Evolutionary conservation across 768 basidiomycete genomes (phyloP).

Genomic region (Rubroboletus pulcherrimus): DNA sequence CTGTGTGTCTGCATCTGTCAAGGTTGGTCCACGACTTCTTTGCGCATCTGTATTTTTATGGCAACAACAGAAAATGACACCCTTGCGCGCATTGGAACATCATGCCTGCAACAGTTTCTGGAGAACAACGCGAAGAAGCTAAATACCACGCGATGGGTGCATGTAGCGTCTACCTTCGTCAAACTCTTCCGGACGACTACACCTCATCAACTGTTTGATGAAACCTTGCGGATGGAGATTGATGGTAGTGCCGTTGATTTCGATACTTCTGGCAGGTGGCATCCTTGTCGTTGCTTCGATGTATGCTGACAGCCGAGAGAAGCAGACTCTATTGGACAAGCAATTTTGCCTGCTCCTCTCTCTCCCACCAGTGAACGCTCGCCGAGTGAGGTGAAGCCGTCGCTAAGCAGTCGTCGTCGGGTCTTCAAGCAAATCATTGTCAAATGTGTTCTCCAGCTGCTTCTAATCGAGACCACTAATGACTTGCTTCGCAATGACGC

Average conservation of each 20-base stretch:
- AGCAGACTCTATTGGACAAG: conserved; percentile 54
- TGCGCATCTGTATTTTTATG: conserved; percentile 2
- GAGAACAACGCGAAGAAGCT: conserved; percentile 91
- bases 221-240: conserved; percentile 81
- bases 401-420: conserved; percentile 67
- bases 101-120: conserved; percentile 92
- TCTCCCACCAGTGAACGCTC: conserved; percentile 64
- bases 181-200: conserved; percentile 97
- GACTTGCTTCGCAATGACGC: conserved; percentile 90
- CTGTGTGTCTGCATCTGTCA: conserved; percentile 97
- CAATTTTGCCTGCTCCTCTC: conserved; percentile 85
- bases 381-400: conserved; percentile 46
- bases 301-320: conserved; percentile 5
- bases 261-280: conserved; percentile 40
- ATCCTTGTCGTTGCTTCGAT: neutral
- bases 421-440: conserved; percentile 99
- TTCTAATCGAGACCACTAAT: conserved; percentile 96
- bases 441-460: conserved; percentile 95
- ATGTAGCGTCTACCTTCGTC: conserved; percentile 87
- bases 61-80: conserved; percentile 85
- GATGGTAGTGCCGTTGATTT: conserved; percentile 55
- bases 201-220: conserved; percentile 95
- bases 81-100: conserved; percentile 93
- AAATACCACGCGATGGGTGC: conserved; percentile 82
- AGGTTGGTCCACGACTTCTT: conserved; percentile 49